Percentiles rank a stretch among this genome's conserved stretches.
Conservation (phyloP, 176 grass and related monocot genomes). For the Cenchrus purpureus region DNA sequence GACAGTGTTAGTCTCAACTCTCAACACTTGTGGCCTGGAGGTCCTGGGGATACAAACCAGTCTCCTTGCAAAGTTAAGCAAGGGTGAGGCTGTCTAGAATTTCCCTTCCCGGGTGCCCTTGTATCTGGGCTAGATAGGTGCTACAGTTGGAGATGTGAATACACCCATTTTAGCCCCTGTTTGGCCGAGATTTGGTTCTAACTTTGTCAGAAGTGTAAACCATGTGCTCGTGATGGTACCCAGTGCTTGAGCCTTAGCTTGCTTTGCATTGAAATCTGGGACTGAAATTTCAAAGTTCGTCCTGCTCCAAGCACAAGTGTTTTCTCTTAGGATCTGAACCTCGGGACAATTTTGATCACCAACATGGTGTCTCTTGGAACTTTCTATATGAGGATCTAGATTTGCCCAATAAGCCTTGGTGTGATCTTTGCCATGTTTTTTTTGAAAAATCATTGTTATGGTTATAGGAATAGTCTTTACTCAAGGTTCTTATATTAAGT, state of each 20-base stretch:
- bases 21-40: neutral
- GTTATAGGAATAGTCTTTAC: conserved; percentile 4
- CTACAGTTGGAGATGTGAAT: neutral
- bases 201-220: conserved; percentile 27
- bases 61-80: neutral
- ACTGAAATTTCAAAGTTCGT: conserved; percentile 15
- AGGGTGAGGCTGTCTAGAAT: neutral
- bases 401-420: conserved; percentile 16
- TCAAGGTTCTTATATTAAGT: conserved; percentile 12
- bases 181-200: conserved; percentile 6
- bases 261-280: conserved; percentile 26
- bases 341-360: conserved; percentile 13
- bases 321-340: conserved; percentile 13
- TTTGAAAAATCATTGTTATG: neutral
- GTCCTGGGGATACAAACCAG: neutral
- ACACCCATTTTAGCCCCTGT: neutral
- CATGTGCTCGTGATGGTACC: neutral
- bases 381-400: neutral
- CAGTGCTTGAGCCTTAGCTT: conserved; percentile 7
- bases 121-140: neutral
- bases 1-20: neutral
- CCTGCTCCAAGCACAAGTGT: conserved; percentile 6
- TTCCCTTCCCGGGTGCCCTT: neutral
- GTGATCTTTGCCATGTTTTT: neutral
- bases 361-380: neutral